Percentiles rank a stretch among this genome's conserved stretches.
phyloP scores from a whole-genome alignment of 768 basidiomycete genomes.

The Cystobasidium tubakii region DNA sequence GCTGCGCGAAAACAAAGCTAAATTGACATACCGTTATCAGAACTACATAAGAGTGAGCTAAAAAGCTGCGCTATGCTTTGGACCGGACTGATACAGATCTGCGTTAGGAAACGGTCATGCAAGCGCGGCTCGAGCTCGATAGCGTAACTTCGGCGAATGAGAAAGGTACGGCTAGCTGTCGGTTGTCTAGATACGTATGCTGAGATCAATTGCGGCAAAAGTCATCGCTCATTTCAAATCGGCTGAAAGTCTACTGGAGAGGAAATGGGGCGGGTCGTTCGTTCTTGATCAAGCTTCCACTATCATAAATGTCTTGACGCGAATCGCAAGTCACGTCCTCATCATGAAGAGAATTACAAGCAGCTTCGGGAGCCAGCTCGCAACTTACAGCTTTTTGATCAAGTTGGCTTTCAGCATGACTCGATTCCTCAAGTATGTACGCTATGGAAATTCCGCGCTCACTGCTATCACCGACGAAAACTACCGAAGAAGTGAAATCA shows the following conservation, averaged over 20 bases:
- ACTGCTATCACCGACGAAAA: slow-evolving; percentile 3
- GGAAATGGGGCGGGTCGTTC: background rate
- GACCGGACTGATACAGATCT: no score
- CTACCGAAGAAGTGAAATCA: background rate
- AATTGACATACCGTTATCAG: background rate
- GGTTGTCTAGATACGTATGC: background rate
- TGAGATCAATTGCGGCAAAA: background rate
- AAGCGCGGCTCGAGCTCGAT: background rate
- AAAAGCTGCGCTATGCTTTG: no score
- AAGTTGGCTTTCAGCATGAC: background rate
- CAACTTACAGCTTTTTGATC: background rate
- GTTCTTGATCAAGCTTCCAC: background rate
- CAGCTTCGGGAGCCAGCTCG: background rate
- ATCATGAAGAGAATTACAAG: background rate
- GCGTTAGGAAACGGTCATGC: background rate
- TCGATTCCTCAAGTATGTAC: background rate
- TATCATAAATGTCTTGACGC: background rate
- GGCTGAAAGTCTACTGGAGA: background rate
- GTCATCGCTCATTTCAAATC: background rate
- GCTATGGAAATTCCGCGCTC: background rate
- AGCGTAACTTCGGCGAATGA: background rate
- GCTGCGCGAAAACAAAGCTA: background rate
- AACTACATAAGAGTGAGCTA: background rate
- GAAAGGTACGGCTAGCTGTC: background rate
- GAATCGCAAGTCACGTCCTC: background rate